Evolutionary conservation across 805 yeast genomes (phyloP).

Genomic region (Dipodascopsis uninucleata): DNA sequence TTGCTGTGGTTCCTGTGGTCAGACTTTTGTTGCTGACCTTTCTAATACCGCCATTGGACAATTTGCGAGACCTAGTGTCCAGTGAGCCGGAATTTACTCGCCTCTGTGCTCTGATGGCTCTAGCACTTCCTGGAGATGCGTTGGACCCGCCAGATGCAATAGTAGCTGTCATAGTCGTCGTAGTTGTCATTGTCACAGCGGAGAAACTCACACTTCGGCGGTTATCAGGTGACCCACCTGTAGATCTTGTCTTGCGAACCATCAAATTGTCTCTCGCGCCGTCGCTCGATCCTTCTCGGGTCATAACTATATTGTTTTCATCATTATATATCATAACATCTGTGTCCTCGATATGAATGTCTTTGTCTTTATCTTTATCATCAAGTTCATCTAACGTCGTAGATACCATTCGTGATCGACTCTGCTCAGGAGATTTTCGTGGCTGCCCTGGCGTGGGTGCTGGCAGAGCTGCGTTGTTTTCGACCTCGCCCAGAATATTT

Average conservation of each 20-base stretch:
- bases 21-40: no score
- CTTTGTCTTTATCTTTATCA: constrained; percentile 2
- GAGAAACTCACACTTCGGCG: constrained; percentile 25
- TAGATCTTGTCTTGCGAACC: constrained; percentile 22
- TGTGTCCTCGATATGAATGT: neutral
- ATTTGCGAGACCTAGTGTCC: constrained; percentile 8
- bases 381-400: constrained; percentile 5
- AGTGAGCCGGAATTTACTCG: constrained; percentile 15
- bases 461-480: constrained; percentile 77
- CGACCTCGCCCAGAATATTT: constrained; percentile 64
- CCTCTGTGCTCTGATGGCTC: constrained; percentile 2
- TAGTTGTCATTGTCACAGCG: constrained; percentile 24
- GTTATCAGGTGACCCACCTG: constrained; percentile 16
- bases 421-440: constrained; percentile 48
- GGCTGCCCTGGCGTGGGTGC: constrained; percentile 96
- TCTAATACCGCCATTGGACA: constrained; percentile 21
- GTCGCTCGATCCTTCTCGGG: neutral
- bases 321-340: neutral
- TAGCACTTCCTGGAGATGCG: neutral
- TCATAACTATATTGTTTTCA: constrained; percentile 2
- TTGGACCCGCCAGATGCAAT: constrained; percentile 4
- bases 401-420: constrained; percentile 4
- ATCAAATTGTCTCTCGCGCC: constrained; percentile 4
- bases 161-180: constrained; percentile 21
- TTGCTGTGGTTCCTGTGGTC: no score